Conservation (phyloP, 306 rosid species). For the Sechiopsis laciniata region DNA sequence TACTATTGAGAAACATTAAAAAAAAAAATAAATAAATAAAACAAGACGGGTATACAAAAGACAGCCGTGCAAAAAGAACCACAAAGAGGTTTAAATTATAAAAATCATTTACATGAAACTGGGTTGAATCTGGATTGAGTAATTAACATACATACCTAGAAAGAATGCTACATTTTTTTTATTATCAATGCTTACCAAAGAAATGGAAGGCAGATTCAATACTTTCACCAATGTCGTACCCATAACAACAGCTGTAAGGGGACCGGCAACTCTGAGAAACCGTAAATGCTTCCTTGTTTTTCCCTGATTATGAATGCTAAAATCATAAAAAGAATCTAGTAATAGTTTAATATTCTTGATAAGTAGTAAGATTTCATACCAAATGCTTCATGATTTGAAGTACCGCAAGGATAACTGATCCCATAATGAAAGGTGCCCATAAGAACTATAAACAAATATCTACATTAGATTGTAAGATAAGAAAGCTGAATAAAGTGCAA, state of each 20-base stretch:
- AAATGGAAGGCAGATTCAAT: conserved; percentile 70
- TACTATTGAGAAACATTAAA: not conserved
- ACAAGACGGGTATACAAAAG: not conserved
- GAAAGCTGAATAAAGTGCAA: not conserved
- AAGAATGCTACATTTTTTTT: not conserved
- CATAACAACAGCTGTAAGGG: conserved; percentile 76
- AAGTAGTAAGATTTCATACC: conserved; percentile 45
- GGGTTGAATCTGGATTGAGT: not conserved
- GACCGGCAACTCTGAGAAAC: conserved; percentile 87
- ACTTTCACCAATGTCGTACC: conserved; percentile 63
- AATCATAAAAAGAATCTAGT: conserved; percentile 27
- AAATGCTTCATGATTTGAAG: conserved; percentile 82
- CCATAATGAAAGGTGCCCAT: conserved; percentile 96
- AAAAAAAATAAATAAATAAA: too few species aligned
- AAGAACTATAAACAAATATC: conserved; percentile 51
- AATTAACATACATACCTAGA: not conserved
- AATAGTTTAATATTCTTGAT: conserved; percentile 23
- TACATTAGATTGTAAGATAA: not conserved
- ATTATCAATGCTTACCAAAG: conserved; percentile 53
- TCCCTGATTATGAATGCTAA: conserved; percentile 52
- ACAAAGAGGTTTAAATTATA: not conserved
- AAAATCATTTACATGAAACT: not conserved
- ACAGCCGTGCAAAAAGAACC: not conserved
- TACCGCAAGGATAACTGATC: conserved; percentile 65
- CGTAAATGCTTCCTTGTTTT: conserved; percentile 77